A percentile compares a stretch with the other conserved stretches of the same genome.
Evolutionary conservation across 176 grass and related monocot species (phyloP).

Genomic region (Melocanna baccifera): DNA sequence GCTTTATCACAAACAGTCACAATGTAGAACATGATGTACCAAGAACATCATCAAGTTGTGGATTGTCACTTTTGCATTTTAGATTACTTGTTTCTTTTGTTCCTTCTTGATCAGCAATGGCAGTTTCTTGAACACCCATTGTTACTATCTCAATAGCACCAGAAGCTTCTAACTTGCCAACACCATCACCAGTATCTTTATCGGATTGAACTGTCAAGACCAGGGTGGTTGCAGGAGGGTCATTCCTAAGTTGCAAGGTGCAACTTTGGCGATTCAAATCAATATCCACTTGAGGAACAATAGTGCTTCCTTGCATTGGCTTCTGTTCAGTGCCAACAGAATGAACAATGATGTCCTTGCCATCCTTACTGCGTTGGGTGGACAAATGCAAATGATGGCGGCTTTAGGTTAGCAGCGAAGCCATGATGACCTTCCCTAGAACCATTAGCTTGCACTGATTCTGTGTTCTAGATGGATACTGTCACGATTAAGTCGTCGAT

Average conservation of each 20-base stretch:
- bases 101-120: neutral
- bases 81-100: slow-evolving; percentile 1
- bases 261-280: slow-evolving; percentile 11
- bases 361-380: neutral
- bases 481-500: no score
- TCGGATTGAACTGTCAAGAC: neutral
- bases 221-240: slow-evolving; percentile 5
- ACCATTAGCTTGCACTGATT: neutral
- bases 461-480: neutral
- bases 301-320: slow-evolving; percentile 9
- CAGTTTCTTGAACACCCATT: neutral
- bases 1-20: neutral
- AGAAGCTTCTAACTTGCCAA: slow-evolving; percentile 2
- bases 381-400: neutral
- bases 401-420: neutral
- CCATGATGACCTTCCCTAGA: neutral
- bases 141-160: slow-evolving; percentile 3
- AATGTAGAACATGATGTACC: neutral
- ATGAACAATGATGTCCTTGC: neutral
- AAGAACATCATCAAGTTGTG: neutral
- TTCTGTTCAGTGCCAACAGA: neutral
- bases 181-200: neutral
- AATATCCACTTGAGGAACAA: slow-evolving; percentile 15
- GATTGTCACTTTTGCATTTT: neutral
- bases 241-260: slow-evolving; percentile 6